These are phyloP conservation scores for Colletotrichum viniferum DNA, from an alignment of 2,329 filamentous ascomycete species.

Conservation along the genomic window DNA sequence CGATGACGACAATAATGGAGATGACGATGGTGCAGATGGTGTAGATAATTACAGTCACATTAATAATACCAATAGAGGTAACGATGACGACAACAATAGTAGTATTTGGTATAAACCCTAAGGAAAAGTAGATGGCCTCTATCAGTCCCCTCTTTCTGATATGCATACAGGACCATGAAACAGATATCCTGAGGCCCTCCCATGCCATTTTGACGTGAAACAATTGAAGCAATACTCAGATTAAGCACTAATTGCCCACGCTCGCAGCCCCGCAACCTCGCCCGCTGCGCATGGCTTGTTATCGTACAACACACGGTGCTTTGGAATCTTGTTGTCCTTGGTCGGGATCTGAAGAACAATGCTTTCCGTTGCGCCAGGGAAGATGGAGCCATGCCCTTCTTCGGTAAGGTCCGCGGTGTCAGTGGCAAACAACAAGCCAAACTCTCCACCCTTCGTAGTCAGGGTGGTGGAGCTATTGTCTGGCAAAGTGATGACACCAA, in stretches of 20 bases:
- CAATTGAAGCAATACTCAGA: background rate
- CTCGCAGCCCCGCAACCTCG: background rate
- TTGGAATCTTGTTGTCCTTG: background rate
- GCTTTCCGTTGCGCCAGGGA: background rate
- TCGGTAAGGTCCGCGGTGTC: background rate
- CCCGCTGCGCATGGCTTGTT: background rate
- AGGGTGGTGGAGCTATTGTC: background rate
- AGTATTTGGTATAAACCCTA: no score
- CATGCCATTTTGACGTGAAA: background rate
- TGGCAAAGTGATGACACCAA: background rate
- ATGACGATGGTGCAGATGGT: accelerated
- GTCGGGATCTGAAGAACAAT: background rate
- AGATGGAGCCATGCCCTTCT: background rate
- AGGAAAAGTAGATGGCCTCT: background rate
- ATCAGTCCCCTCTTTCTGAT: background rate
- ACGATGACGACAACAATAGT: background rate
- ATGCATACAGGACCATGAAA: background rate
- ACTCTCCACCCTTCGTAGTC: background rate
- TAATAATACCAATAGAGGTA: background rate
- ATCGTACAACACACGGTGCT: background rate
- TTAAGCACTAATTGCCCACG: background rate
- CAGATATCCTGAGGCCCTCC: background rate
- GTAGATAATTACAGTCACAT: background rate
- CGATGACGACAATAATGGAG: background rate
- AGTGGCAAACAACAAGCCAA: background rate